A percentile compares a stretch with the other conserved stretches of the same genome.
phyloP scores from a whole-genome alignment of 257 asterid species.

The Forsythia viridissima region DNA sequence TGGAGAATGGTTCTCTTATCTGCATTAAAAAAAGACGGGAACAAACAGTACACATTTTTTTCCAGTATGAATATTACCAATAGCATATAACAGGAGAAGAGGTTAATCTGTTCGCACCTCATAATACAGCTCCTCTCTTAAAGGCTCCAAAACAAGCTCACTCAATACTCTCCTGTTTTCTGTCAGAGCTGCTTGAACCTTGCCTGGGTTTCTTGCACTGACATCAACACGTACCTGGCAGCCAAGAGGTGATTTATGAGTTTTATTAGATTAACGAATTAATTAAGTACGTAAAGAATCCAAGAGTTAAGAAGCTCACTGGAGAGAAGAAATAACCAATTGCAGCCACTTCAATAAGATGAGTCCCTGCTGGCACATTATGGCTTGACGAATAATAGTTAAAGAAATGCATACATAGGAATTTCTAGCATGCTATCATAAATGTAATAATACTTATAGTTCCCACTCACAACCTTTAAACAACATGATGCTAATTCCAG shows the following conservation, averaged over 20 bases:
- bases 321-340: conserved; percentile 95
- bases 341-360: conserved; percentile 92
- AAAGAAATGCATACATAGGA: conserved; percentile 38
- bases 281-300: conserved; percentile 12
- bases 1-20: conserved; percentile 82
- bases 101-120: conserved; percentile 52
- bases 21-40: conserved; percentile 37
- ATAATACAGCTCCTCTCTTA: conserved; percentile 87
- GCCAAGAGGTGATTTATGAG: not conserved
- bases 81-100: not conserved
- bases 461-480: not conserved
- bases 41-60: not conserved
- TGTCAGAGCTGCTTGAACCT: conserved; percentile 96
- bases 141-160: conserved; percentile 90
- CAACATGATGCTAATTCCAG: conserved; percentile 9
- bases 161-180: conserved; percentile 83
- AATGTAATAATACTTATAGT: conserved; percentile 22
- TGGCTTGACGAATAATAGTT: conserved; percentile 63
- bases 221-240: conserved; percentile 90
- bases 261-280: not conserved
- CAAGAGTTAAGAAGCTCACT: conserved; percentile 47
- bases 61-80: not conserved
- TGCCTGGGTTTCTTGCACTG: conserved; percentile 96
- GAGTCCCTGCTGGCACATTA: conserved; percentile 94
- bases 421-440: conserved; percentile 14